These are phyloP conservation scores for Achaetomiella virescens DNA, from an alignment of 495 filamentous ascomycete species.

Conservation along the genomic window DNA sequence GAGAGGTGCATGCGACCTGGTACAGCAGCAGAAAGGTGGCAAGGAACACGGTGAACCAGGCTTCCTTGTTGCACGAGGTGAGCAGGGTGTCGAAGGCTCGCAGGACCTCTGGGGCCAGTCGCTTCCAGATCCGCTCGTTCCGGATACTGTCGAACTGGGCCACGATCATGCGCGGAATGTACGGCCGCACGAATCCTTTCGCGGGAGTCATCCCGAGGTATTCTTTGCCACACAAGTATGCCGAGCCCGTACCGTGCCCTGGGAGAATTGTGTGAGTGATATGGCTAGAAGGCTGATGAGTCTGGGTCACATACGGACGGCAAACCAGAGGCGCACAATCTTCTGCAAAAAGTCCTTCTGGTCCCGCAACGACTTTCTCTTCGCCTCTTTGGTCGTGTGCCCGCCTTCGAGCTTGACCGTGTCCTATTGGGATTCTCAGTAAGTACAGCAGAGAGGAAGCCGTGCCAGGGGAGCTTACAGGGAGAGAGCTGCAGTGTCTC, in stretches of 20 bases:
- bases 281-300: neutral
- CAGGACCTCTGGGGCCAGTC: conserved; percentile 21
- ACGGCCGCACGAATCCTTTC: conserved; percentile 16
- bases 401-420: neutral
- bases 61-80: conserved; percentile 22
- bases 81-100: conserved; percentile 28
- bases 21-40: conserved; percentile 34
- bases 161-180: conserved; percentile 41
- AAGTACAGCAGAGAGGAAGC: neutral
- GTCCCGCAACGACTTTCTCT: neutral
- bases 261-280: conserved; percentile 1
- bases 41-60: conserved; percentile 39
- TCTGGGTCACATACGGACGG: conserved; percentile 30
- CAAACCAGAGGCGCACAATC: conserved; percentile 37
- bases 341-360: conserved; percentile 25
- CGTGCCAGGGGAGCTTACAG: conserved; percentile 6
- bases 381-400: neutral
- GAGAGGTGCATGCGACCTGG: conserved; percentile 14
- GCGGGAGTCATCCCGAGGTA: conserved; percentile 27
- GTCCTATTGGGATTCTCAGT: neutral
- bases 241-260: conserved; percentile 30
- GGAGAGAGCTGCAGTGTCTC: conserved; percentile 10
- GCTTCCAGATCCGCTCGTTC: conserved; percentile 22
- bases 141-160: conserved; percentile 46
- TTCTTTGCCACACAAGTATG: conserved; percentile 32